A percentile compares a stretch with the other conserved stretches of the same genome.
phyloP scores from a whole-genome alignment of 169 alveolate species.

The Plasmodium sp. region DNA sequence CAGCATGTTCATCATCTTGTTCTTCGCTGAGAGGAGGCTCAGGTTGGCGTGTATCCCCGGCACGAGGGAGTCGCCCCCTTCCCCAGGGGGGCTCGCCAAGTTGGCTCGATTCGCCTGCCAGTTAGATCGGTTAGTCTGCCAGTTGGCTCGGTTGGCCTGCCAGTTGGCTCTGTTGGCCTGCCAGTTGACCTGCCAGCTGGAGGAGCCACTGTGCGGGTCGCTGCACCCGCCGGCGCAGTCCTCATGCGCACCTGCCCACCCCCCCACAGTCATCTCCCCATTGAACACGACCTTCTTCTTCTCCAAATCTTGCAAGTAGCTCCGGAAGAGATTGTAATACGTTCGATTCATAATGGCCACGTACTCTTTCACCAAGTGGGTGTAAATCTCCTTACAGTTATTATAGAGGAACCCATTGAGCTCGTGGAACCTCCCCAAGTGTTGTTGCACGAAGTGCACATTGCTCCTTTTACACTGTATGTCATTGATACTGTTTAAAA shows the following conservation, averaged over 20 bases:
- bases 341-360: constrained; percentile 22
- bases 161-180: too few species aligned
- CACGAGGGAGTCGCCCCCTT: background rate
- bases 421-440: constrained; percentile 24
- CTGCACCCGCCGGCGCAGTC: background rate
- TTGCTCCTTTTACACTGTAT: constrained; percentile 76
- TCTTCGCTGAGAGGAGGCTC: constrained; percentile 15
- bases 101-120: background rate
- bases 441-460: constrained; percentile 72
- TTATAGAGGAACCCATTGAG: constrained; percentile 31
- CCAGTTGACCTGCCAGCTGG: background rate
- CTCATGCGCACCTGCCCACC: background rate
- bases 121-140: background rate
- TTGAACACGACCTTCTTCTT: background rate
- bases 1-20: constrained; percentile 62
- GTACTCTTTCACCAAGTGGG: constrained; percentile 24
- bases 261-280: background rate
- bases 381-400: constrained; percentile 16
- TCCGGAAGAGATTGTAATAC: constrained; percentile 15
- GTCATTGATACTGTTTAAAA: constrained; percentile 59
- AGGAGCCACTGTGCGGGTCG: background rate
- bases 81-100: background rate
- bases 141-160: too few species aligned
- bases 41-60: background rate
- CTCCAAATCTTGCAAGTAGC: background rate